Conservation (phyloP, 2,329 filamentous ascomycete genomes). For the Pyrenophora seminiperda region DNA sequence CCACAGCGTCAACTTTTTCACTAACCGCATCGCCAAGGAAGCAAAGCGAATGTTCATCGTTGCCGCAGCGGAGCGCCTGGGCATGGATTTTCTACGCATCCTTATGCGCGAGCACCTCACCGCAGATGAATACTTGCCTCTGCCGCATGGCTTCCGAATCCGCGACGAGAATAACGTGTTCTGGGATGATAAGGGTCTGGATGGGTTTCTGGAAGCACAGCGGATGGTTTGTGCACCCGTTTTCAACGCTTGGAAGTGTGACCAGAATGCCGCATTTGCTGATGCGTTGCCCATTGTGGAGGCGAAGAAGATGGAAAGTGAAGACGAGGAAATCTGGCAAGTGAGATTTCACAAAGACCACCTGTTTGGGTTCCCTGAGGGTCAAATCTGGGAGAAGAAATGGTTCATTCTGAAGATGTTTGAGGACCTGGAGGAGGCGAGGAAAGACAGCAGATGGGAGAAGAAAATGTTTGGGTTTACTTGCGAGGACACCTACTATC, state of each 20-base stretch:
- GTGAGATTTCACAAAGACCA: background rate
- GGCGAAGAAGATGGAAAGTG: background rate
- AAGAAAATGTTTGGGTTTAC: background rate
- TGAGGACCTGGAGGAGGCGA: background rate
- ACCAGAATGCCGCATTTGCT: background rate
- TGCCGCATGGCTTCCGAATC: background rate
- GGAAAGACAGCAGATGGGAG: background rate
- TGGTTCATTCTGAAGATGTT: background rate
- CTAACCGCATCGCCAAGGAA: background rate
- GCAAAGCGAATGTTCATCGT: background rate
- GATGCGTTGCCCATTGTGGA: background rate
- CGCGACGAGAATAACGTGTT: background rate
- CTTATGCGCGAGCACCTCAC: background rate
- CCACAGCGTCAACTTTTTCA: background rate
- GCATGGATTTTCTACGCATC: background rate
- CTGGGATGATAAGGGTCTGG: background rate
- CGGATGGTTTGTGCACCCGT: background rate
- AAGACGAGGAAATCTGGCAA: background rate
- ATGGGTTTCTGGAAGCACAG: background rate
- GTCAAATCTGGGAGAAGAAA: background rate
- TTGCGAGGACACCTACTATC: background rate
- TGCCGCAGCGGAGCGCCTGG: background rate
- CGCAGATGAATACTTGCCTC: background rate
- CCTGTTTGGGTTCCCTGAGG: background rate
- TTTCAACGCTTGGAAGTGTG: background rate